phyloP scores from a whole-genome alignment of 2,329 filamentous ascomycete genomes.

The Coniochaeta hoffmannii region DNA sequence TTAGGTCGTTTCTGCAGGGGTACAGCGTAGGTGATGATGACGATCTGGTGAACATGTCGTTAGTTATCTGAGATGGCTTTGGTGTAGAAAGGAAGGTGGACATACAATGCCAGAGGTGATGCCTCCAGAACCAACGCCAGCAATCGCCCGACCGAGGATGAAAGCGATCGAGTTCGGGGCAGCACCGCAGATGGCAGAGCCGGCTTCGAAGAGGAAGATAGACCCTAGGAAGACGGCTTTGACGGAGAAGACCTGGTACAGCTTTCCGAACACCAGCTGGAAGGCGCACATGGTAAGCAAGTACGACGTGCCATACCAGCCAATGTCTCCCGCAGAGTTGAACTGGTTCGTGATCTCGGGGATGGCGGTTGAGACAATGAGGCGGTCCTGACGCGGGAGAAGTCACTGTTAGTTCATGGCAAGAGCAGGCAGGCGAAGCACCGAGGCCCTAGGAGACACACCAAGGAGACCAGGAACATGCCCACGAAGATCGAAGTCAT shows the following conservation, averaged over 20 bases:
- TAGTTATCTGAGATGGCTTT: no score
- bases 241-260: conserved; percentile 30
- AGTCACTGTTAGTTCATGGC: neutral
- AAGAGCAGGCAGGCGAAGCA: neutral
- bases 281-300: conserved; percentile 27
- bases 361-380: conserved; percentile 29
- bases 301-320: conserved; percentile 31
- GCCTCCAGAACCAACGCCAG: conserved; percentile 29
- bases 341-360: conserved; percentile 31
- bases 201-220: conserved; percentile 29
- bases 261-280: conserved; percentile 31
- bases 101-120: conserved; percentile 20
- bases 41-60: conserved; percentile 10
- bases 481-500: conserved; percentile 25
- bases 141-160: conserved; percentile 31
- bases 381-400: conserved; percentile 16
- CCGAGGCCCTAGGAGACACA: neutral
- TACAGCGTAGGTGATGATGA: conserved; percentile 24
- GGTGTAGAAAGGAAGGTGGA: no score
- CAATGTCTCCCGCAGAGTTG: conserved; percentile 26
- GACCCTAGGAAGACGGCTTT: conserved; percentile 22
- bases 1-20: conserved; percentile 24
- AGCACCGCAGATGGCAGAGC: conserved; percentile 31
- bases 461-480: conserved; percentile 30
- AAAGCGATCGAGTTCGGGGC: conserved; percentile 30